Percentiles rank a stretch among this genome's conserved stretches.
Evolutionary conservation across 2,329 filamentous ascomycete genomes (phyloP).

Genomic region (Metarhizium brunneum): DNA sequence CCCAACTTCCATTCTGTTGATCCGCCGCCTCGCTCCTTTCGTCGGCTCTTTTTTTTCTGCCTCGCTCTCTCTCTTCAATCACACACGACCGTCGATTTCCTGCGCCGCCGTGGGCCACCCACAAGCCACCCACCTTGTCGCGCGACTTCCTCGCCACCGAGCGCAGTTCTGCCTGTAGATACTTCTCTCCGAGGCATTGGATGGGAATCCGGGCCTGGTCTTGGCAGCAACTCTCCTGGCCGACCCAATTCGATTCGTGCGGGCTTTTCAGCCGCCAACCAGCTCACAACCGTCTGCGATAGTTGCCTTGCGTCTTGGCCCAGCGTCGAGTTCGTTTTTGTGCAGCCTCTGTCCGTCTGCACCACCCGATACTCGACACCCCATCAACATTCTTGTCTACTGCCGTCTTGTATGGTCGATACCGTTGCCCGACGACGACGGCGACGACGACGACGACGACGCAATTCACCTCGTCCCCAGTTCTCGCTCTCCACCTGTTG

Average conservation of each 20-base stretch:
- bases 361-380: neutral
- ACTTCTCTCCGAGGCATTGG: neutral
- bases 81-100: neutral
- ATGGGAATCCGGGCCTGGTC: neutral
- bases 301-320: neutral
- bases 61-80: neutral
- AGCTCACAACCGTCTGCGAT: neutral
- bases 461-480: neutral
- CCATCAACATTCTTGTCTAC: neutral
- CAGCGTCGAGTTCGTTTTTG: no score
- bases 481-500: neutral
- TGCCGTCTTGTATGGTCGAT: neutral
- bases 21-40: neutral
- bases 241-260: neutral
- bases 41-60: no score
- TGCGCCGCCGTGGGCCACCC: neutral
- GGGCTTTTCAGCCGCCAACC: neutral
- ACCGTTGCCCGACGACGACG: neutral
- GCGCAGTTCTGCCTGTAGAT: constrained; percentile 1
- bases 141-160: neutral
- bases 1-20: neutral
- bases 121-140: neutral
- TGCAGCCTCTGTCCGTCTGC: neutral
- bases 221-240: neutral
- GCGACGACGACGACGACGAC: neutral